Conservation (phyloP, 208 protist species). For the Leishmania braziliensis region DNA sequence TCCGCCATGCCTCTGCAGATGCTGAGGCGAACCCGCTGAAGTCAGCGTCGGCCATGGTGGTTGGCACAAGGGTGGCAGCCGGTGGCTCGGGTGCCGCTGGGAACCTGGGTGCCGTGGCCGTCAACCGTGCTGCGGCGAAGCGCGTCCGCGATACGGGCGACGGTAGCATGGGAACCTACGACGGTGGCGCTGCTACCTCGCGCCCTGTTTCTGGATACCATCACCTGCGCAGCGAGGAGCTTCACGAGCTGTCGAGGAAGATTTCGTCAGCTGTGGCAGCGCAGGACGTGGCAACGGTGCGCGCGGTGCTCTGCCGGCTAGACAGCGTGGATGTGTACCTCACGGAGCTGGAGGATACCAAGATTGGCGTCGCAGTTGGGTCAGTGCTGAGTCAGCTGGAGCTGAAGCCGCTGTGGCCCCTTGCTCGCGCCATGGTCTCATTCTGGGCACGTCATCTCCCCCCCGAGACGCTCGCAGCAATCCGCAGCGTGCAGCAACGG, state of each 20-base stretch:
- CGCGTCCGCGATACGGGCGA: constrained; percentile 25
- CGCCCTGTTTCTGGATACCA: constrained; percentile 2
- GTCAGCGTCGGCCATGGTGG: constrained; percentile 23
- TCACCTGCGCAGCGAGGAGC: constrained; percentile 34
- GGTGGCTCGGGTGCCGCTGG: not conserved
- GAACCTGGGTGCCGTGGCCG: constrained; percentile 7
- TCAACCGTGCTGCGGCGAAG: constrained; percentile 21
- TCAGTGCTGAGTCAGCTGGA: constrained; percentile 48
- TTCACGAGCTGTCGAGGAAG: constrained; percentile 41
- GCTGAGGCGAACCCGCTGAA: constrained; percentile 74
- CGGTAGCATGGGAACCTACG: constrained; percentile 5
- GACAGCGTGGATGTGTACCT: constrained; percentile 61
- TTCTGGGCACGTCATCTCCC: constrained; percentile 74
- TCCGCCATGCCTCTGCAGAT: constrained; percentile 56
- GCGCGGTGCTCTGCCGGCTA: constrained; percentile 54
- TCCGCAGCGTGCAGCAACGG: constrained; percentile 51
- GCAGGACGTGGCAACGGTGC: constrained; percentile 41
- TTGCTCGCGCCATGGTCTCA: constrained; percentile 70
- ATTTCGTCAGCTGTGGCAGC: constrained; percentile 48
- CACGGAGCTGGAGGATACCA: constrained; percentile 58
- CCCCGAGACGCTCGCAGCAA: constrained; percentile 54
- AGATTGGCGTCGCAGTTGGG: constrained; percentile 79
- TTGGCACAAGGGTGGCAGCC: not conserved
- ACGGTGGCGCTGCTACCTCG: not conserved
- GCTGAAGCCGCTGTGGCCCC: constrained; percentile 61